These are phyloP conservation scores for Sphagnum contortum DNA, from an alignment of 225 moss, liverwort and hornwort species.

Conservation along the genomic window DNA sequence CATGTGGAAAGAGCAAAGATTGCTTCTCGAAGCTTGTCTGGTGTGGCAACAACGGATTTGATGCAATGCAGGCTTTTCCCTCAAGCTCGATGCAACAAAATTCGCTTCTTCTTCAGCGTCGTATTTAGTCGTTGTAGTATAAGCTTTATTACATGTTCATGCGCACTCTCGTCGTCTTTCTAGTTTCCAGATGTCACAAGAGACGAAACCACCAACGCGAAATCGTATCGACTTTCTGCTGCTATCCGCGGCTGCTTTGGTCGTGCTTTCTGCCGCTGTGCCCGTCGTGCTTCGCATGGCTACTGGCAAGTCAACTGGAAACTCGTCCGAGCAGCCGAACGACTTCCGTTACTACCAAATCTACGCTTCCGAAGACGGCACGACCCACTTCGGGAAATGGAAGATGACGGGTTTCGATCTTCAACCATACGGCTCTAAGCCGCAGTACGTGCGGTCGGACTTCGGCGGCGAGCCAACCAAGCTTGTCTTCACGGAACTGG, in stretches of 20 bases:
- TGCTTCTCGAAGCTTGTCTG: too few species aligned
- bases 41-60: too few species aligned
- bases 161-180: too few species aligned
- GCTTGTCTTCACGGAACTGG: slow-evolving; percentile 65
- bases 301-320: slow-evolving; percentile 2
- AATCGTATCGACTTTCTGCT: background rate
- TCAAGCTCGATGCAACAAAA: too few species aligned
- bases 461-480: slow-evolving; percentile 64
- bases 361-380: slow-evolving; percentile 60
- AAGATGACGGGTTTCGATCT: slow-evolving; percentile 60
- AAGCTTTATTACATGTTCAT: too few species aligned
- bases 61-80: too few species aligned
- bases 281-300: slow-evolving; percentile 36
- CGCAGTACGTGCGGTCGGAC: slow-evolving; percentile 61
- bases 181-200: too few species aligned
- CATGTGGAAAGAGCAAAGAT: too few species aligned
- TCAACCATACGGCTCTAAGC: slow-evolving; percentile 44
- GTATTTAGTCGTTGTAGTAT: too few species aligned
- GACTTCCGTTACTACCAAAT: slow-evolving; percentile 74
- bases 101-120: too few species aligned
- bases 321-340: slow-evolving; percentile 33
- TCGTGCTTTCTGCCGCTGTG: slow-evolving; percentile 15
- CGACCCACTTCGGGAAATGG: slow-evolving; percentile 64
- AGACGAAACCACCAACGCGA: too few species aligned
- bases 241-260: slow-evolving; percentile 10